phyloP scores from a whole-genome alignment of 2,329 filamentous ascomycete species.

The Aspergillus transmontanensis region DNA sequence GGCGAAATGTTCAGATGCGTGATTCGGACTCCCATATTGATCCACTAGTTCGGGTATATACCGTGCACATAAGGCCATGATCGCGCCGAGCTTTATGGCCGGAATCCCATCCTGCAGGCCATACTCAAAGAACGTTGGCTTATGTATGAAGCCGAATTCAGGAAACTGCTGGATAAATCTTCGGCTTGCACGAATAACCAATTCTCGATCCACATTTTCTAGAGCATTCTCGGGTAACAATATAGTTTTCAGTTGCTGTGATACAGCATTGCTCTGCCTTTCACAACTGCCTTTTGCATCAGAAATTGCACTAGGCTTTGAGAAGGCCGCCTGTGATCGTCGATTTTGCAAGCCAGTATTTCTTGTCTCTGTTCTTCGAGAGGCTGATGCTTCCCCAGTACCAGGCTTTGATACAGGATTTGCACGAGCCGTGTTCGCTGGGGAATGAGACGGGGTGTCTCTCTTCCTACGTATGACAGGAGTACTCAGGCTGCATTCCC shows the following conservation, averaged over 20 bases:
- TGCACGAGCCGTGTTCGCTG: not conserved
- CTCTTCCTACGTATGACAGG: not conserved
- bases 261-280: not conserved
- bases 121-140: not conserved
- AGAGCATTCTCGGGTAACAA: not conserved
- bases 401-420: not conserved
- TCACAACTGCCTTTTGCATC: not conserved
- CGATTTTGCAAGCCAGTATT: not conserved
- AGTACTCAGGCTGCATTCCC: not conserved
- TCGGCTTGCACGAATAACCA: not conserved
- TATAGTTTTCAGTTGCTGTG: not conserved
- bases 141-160: not conserved
- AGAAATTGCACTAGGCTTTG: not conserved
- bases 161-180: not conserved
- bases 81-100: not conserved
- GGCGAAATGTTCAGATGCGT: not conserved
- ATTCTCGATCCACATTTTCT: not conserved
- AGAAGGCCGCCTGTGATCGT: not conserved
- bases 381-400: not conserved
- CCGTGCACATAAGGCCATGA: not conserved
- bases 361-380: not conserved
- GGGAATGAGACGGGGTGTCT: not conserved
- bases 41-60: not conserved
- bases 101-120: not conserved
- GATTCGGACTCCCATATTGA: not conserved